phyloP scores from a whole-genome alignment of 106 monocot species.

The Platanthera guangdongensis region DNA sequence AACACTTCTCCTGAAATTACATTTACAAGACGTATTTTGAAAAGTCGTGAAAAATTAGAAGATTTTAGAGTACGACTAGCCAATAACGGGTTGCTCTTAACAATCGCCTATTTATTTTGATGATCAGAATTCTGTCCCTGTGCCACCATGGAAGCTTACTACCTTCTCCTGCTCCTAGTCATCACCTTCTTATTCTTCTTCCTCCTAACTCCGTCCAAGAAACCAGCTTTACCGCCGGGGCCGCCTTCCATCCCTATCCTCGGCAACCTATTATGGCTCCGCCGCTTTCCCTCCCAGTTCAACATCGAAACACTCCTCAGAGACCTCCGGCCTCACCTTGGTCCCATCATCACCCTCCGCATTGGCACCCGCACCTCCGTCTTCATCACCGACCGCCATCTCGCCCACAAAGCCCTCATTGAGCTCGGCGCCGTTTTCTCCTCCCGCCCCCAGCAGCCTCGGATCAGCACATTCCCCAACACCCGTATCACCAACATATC shows the following conservation, averaged over 20 bases:
- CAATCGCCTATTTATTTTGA: too few species aligned
- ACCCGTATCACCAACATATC: background rate
- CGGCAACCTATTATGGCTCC: conserved; percentile 13
- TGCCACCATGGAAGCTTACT: background rate
- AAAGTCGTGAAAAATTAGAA: too few species aligned
- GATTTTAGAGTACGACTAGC: too few species aligned
- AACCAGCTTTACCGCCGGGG: conserved; percentile 4
- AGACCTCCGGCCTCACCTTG: background rate
- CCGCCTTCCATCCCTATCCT: conserved; percentile 9
- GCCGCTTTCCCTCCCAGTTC: background rate
- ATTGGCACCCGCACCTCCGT: background rate
- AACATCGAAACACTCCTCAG: conserved; percentile 6
- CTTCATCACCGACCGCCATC: conserved; percentile 5
- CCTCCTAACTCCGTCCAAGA: conserved; percentile 1
- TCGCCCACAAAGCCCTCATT: conserved; percentile 9
- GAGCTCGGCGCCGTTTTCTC: conserved; percentile 9
- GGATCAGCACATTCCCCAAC: background rate
- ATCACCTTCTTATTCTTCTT: background rate
- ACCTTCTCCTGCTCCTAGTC: background rate
- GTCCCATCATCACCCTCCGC: conserved; percentile 12
- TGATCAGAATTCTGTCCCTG: too few species aligned
- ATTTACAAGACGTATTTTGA: too few species aligned
- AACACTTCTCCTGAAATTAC: too few species aligned
- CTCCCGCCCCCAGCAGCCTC: background rate
- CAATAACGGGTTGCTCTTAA: too few species aligned